These are phyloP conservation scores for Monosporascus ibericus DNA, from an alignment of 2,329 filamentous ascomycete species.

Conservation along the genomic window DNA sequence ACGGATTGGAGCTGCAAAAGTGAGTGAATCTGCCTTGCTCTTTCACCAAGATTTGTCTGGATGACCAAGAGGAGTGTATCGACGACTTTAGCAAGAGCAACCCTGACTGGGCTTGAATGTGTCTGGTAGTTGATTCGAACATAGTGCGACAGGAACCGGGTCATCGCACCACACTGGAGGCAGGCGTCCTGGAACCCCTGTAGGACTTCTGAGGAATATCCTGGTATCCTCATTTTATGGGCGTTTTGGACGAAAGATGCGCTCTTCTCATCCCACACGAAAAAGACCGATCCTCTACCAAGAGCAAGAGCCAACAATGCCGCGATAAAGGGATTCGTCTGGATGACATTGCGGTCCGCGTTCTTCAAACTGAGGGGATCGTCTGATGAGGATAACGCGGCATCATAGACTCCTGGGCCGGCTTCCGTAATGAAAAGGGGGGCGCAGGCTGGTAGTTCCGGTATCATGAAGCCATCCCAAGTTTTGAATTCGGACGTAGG, in stretches of 20 bases:
- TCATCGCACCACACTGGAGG: slow-evolving; percentile 40
- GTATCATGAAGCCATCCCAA: slow-evolving; percentile 61
- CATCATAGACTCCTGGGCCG: slow-evolving; percentile 60
- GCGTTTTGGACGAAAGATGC: slow-evolving; percentile 46
- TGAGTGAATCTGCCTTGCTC: slow-evolving; percentile 37
- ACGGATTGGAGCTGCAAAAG: slow-evolving; percentile 47
- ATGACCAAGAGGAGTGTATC: slow-evolving; percentile 42
- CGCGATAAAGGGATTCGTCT: slow-evolving; percentile 42
- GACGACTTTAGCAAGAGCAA: slow-evolving; percentile 47
- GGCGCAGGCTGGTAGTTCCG: slow-evolving; percentile 30
- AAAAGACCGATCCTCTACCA: slow-evolving; percentile 67
- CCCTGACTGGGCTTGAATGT: slow-evolving; percentile 37
- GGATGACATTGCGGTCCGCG: slow-evolving; percentile 35
- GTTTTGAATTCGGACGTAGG: slow-evolving; percentile 46
- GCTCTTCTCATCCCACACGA: slow-evolving; percentile 50
- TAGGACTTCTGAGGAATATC: slow-evolving; percentile 47
- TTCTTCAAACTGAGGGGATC: slow-evolving; percentile 36
- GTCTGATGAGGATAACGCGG: slow-evolving; percentile 40
- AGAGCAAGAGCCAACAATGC: slow-evolving; percentile 62
- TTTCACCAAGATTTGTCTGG: slow-evolving; percentile 41
- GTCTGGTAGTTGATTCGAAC: slow-evolving; percentile 39
- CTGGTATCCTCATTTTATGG: slow-evolving; percentile 45
- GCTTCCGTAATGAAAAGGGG: slow-evolving; percentile 63
- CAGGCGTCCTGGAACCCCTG: slow-evolving; percentile 41
- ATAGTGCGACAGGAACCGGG: slow-evolving; percentile 40